phyloP scores from a whole-genome alignment of 768 basidiomycete genomes.

The Flagelloscypha sp. region DNA sequence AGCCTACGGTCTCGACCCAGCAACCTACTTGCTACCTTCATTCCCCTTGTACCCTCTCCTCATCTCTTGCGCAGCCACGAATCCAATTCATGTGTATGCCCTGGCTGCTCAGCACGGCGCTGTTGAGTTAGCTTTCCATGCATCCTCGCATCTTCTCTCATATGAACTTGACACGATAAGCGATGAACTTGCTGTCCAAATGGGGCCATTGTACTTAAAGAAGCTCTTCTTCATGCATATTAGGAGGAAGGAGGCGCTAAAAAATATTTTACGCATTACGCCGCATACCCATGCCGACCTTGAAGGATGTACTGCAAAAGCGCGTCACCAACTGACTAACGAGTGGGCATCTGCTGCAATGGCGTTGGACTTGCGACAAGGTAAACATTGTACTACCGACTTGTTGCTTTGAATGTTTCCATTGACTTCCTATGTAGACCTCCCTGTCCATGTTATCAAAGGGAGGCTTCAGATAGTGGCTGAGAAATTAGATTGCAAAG shows the following conservation, averaged over 20 bases:
- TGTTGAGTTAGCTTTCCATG: slow-evolving; percentile 39
- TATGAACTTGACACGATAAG: slow-evolving; percentile 36
- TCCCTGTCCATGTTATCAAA: no score
- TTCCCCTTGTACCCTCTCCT: slow-evolving; percentile 32
- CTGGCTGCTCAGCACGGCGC: slow-evolving; percentile 37
- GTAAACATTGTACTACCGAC: no score
- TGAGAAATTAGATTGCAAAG: no score
- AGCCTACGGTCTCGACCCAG: slow-evolving; percentile 33
- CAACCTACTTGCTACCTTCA: slow-evolving; percentile 20
- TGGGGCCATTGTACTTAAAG: slow-evolving; percentile 46
- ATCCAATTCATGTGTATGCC: slow-evolving; percentile 40
- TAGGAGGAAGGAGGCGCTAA: slow-evolving; percentile 45
- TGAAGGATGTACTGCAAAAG: slow-evolving; percentile 24
- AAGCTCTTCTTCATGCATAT: slow-evolving; percentile 48
- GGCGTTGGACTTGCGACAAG: no score
- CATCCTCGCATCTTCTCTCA: slow-evolving; percentile 40
- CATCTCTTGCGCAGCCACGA: slow-evolving; percentile 32
- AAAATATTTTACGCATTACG: slow-evolving; percentile 41
- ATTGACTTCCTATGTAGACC: no score
- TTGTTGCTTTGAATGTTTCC: no score
- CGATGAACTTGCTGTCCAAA: slow-evolving; percentile 35
- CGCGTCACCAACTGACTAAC: no score
- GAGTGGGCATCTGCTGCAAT: no score
- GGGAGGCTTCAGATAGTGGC: no score
- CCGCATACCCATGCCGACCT: slow-evolving; percentile 40